These are phyloP conservation scores for Chaetomidium leptoderma DNA, from an alignment of 495 filamentous ascomycete species.

Conservation along the genomic window DNA sequence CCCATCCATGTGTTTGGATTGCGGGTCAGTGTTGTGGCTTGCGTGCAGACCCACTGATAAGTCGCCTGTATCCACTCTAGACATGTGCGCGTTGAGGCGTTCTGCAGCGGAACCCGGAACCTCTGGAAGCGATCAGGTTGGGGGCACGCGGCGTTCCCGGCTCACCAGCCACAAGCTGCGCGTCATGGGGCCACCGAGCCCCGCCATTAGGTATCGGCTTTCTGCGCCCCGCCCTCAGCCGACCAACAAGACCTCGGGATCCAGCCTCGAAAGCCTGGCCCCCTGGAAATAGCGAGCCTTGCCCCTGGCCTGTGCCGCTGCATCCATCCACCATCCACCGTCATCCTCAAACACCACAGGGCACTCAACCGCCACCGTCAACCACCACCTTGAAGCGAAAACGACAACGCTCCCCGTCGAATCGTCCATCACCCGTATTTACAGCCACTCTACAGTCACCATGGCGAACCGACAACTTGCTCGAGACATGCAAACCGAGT, in stretches of 20 bases:
- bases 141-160: neutral
- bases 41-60: constrained; percentile 12
- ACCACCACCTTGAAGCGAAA: no score
- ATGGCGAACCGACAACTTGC: constrained; percentile 52
- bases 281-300: neutral
- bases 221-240: neutral
- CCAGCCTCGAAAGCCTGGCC: neutral
- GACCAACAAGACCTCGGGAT: constrained; percentile 3
- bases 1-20: constrained; percentile 18
- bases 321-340: neutral
- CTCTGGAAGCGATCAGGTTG: neutral
- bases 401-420: no score
- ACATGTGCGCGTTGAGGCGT: neutral
- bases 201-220: neutral
- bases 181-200: constrained; percentile 19
- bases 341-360: neutral
- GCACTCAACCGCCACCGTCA: no score
- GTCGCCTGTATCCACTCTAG: constrained; percentile 2
- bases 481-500: constrained; percentile 50
- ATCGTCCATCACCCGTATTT: no score
- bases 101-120: neutral
- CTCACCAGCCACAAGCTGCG: constrained; percentile 22
- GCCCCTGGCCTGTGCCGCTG: no score
- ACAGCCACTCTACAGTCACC: constrained; percentile 23
- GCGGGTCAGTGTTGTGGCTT: constrained; percentile 21